A percentile compares a stretch with the other conserved stretches of the same genome.
Conservation (phyloP, 495 filamentous ascomycete species). For the Daldinia grandis region DNA sequence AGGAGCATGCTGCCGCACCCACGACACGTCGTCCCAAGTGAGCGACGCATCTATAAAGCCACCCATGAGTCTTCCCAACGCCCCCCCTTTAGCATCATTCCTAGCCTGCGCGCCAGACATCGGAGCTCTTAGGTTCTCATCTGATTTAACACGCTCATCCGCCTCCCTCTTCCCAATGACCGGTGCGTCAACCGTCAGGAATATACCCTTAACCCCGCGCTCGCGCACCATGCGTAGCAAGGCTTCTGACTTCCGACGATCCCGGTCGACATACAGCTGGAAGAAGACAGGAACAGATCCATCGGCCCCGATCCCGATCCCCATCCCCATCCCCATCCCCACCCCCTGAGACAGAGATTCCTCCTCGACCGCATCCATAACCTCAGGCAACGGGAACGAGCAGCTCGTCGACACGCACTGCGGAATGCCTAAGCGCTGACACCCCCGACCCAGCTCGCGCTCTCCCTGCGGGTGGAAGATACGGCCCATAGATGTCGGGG, state of each 20-base stretch:
- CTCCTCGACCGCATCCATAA: constrained; percentile 57
- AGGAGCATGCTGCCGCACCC: constrained; percentile 56
- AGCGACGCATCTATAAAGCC: constrained; percentile 75
- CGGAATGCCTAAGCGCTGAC: constrained; percentile 56
- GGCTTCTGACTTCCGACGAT: constrained; percentile 71
- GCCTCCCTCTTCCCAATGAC: constrained; percentile 70
- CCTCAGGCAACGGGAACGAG: constrained; percentile 70
- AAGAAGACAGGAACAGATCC: constrained; percentile 66
- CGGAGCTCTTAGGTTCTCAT: constrained; percentile 64
- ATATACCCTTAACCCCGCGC: constrained; percentile 70
- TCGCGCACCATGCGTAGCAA: constrained; percentile 66
- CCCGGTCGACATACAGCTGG: constrained; percentile 83
- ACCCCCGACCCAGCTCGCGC: constrained; percentile 70
- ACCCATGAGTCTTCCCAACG: constrained; percentile 76
- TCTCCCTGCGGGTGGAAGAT: constrained; percentile 78
- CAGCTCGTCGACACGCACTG: constrained; percentile 75
- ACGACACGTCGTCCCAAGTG: constrained; percentile 75
- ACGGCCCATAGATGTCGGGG: constrained; percentile 79
- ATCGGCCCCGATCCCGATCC: too few relatives aligned
- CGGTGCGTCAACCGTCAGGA: constrained; percentile 73
- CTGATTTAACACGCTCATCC: constrained; percentile 63
- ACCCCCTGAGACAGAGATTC: neutral
- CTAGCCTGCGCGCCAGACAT: constrained; percentile 66
- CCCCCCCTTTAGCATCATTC: constrained; percentile 75
- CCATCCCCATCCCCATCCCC: too few relatives aligned